Evolutionary conservation across 257 asterid species (phyloP), one percentile per base, ranked within the genome.

Genomic region (Primulina huaijiensis): DNA sequence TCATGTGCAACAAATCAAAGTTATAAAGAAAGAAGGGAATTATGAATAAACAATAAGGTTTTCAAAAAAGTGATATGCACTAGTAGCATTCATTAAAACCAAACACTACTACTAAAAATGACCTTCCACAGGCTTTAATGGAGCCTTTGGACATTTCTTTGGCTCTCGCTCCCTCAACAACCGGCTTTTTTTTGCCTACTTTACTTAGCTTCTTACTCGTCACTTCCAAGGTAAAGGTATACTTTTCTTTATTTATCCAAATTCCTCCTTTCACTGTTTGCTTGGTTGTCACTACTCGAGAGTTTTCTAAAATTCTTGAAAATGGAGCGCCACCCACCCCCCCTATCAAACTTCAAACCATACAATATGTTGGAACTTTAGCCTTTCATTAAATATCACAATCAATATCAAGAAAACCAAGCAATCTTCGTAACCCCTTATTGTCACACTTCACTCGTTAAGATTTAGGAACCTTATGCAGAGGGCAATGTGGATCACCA

Each of bases 101-200:
- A 69, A 56, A 58, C 23, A 72, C 71, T 61, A 72, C 71, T 61
- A 58, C 63, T 5, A 69, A 73, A 52, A 46, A 23, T 34, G 70
- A 55, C 46, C 57, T 64, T 30, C 59, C 66, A 56, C 57, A 20
- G 68, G 65, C 64, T 63, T 57, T 62, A 21, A 58, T 58, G 72
- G 25, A 71, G 64, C 56, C 64, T 64, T 50, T 75, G 74, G 62
- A 62, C 68, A 75, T 35, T 59, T 67, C 74, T 76, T 58, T 27
- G 75, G 78, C 78, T 69, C 76, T 73, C 73, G 60, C 77, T 67
- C 71, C 58, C 66, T 72, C 77, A 55, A 56, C 66, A 71, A 71
- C 71, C 59, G 70, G 65, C 76, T 11, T 72, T 72, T 33, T 46
- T 50, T 16, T 0, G 57, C 57, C 21, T 35, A 67, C 77, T 72